Conservation (phyloP, 441 rosid genomes). For the Aleurites moluccanus region DNA sequence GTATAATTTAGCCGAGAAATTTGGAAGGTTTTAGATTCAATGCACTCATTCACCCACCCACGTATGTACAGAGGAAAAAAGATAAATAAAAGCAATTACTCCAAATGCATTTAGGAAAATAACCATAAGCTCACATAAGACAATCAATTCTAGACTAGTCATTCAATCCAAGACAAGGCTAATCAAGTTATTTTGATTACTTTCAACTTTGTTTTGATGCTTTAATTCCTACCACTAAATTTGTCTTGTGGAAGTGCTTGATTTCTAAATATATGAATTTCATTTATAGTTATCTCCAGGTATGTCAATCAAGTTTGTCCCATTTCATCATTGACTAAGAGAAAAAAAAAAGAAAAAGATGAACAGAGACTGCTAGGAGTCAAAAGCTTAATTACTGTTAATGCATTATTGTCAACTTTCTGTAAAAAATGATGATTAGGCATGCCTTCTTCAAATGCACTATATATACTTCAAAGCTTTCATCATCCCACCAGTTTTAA, state of each 20-base stretch:
- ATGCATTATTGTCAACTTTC: conserved; percentile 24
- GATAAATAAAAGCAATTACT: no score
- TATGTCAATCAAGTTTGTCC: neutral
- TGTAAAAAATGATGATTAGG: conserved; percentile 15
- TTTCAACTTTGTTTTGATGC: neutral
- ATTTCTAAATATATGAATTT: neutral
- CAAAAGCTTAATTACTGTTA: conserved; percentile 18
- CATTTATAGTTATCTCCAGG: neutral
- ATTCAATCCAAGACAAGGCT: neutral
- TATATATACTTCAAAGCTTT: conserved; percentile 36
- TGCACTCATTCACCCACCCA: no score
- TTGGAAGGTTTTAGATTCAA: neutral
- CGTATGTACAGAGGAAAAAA: no score
- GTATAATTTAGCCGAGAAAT: no score
- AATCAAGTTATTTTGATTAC: neutral
- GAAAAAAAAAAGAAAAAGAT: conserved; percentile 14
- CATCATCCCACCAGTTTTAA: conserved; percentile 24
- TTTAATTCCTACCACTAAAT: neutral
- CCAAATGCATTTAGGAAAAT: no score
- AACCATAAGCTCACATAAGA: neutral
- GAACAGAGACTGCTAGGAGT: conserved; percentile 10
- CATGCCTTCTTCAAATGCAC: conserved; percentile 19
- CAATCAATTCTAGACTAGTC: neutral
- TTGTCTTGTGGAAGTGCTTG: no score
- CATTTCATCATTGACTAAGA: conserved; percentile 35